Evolutionary conservation across 2,329 filamentous ascomycete genomes (phyloP).

Genomic region (Phaeosphaeriaceae sp.): DNA sequence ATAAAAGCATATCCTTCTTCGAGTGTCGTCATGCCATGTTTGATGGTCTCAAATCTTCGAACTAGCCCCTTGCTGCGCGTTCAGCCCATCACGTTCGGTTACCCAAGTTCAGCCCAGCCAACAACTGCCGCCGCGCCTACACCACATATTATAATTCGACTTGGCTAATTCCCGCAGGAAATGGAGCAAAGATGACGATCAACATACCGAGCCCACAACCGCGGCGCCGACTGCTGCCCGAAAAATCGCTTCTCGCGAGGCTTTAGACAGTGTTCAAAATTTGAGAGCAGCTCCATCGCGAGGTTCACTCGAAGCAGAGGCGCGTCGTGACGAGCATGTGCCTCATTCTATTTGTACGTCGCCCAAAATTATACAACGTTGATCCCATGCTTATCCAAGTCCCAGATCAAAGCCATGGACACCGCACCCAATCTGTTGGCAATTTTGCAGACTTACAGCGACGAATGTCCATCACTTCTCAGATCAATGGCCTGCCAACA

Average conservation of each 20-base stretch:
- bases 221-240: constrained; percentile 37
- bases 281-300: constrained; percentile 38
- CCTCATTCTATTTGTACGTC: constrained; percentile 69
- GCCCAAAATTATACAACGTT: constrained; percentile 9
- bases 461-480: constrained; percentile 52
- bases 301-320: constrained; percentile 54
- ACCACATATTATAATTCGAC: constrained; percentile 1
- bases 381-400: constrained; percentile 20
- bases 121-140: constrained; percentile 7
- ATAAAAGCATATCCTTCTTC: constrained; percentile 7
- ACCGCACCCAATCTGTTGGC: constrained; percentile 45
- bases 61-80: constrained; percentile 28
- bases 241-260: constrained; percentile 49
- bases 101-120: constrained; percentile 11
- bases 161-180: constrained; percentile 45
- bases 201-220: constrained; percentile 25
- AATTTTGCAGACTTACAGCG: constrained; percentile 54
- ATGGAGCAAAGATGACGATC: constrained; percentile 53
- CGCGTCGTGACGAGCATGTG: constrained; percentile 64
- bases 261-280: constrained; percentile 43
- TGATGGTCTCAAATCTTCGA: constrained; percentile 18
- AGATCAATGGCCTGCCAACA: constrained; percentile 41
- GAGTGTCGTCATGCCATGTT: constrained; percentile 33
- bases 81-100: constrained; percentile 23
- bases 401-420: constrained; percentile 58